Evolutionary conservation across 768 basidiomycete species (phyloP).

Genomic region (Lactarius sanguifluus): DNA sequence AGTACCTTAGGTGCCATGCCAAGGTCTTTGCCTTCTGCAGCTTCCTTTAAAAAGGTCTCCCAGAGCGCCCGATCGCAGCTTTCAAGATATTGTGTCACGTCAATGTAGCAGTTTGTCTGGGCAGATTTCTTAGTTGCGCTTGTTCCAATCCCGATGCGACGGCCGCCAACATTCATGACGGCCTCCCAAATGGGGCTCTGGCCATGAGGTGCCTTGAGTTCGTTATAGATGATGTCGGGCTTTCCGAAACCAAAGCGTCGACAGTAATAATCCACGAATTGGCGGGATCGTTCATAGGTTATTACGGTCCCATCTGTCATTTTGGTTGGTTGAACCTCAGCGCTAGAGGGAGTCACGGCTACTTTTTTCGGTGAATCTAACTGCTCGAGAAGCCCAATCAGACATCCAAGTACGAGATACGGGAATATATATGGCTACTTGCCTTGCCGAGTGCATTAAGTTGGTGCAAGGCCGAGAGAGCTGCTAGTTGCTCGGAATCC

Average conservation of each 20-base stretch:
- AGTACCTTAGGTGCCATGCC: constrained; percentile 68
- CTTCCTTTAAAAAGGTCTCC: constrained; percentile 62
- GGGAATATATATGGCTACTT: constrained; percentile 35
- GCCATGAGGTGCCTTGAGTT: constrained; percentile 34
- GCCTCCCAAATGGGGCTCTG: constrained; percentile 59
- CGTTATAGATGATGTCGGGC: constrained; percentile 64
- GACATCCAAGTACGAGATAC: background rate
- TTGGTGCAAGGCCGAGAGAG: constrained; percentile 71
- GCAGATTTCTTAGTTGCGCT: constrained; percentile 71
- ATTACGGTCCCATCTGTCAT: constrained; percentile 61
- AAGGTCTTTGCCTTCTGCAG: constrained; percentile 64
- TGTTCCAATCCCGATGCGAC: constrained; percentile 79
- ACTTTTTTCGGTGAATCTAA: constrained; percentile 18
- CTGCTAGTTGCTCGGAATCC: constrained; percentile 73
- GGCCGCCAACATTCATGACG: constrained; percentile 70
- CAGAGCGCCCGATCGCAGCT: constrained; percentile 80
- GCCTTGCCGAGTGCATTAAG: constrained; percentile 64
- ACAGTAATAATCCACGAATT: constrained; percentile 97
- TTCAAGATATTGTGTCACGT: constrained; percentile 85
- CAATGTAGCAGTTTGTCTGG: constrained; percentile 72
- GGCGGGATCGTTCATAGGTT: constrained; percentile 69
- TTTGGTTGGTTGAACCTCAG: constrained; percentile 30
- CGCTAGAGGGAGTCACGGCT: background rate
- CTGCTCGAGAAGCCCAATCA: background rate
- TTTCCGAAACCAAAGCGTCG: constrained; percentile 69